Evolutionary conservation across 441 rosid species (phyloP).

Genomic region (Gossypium lobatum): DNA sequence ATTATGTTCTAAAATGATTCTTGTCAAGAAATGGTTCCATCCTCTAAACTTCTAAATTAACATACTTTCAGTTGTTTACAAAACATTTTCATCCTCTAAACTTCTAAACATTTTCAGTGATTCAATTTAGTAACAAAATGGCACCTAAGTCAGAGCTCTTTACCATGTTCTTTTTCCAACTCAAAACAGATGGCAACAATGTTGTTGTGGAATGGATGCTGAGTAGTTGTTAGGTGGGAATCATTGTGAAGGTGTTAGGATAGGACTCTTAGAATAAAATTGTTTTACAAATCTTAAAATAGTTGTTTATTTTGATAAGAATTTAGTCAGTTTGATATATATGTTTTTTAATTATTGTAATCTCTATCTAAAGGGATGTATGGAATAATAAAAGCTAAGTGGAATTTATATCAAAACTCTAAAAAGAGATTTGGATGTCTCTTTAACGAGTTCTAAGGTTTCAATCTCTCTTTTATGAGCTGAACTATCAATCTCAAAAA

Average conservation of each 20-base stretch:
- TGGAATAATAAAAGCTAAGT: neutral
- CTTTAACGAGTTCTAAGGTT: neutral
- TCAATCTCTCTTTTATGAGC: neutral
- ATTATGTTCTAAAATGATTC: neutral
- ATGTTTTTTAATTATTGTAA: neutral
- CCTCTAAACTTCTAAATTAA: slow-evolving; percentile 1
- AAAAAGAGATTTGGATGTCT: neutral
- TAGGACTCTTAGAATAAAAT: neutral
- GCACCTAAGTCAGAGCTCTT: neutral
- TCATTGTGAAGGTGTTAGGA: neutral
- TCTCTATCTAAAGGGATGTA: neutral
- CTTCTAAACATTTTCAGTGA: too few species aligned
- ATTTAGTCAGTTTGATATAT: neutral
- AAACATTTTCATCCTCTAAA: neutral
- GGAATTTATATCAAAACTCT: neutral
- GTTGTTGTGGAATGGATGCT: neutral
- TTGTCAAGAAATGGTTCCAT: neutral
- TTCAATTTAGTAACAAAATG: neutral
- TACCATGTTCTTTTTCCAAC: slow-evolving; percentile 1
- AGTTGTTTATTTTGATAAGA: neutral
- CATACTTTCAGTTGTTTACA: neutral
- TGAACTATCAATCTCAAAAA: neutral
- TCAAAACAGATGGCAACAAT: neutral
- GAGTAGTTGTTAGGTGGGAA: too few species aligned
- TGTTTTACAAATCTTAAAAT: neutral